These are phyloP conservation scores for Penicillium psychrosexuale DNA, from an alignment of 2,329 filamentous ascomycete genomes.

Conservation along the genomic window DNA sequence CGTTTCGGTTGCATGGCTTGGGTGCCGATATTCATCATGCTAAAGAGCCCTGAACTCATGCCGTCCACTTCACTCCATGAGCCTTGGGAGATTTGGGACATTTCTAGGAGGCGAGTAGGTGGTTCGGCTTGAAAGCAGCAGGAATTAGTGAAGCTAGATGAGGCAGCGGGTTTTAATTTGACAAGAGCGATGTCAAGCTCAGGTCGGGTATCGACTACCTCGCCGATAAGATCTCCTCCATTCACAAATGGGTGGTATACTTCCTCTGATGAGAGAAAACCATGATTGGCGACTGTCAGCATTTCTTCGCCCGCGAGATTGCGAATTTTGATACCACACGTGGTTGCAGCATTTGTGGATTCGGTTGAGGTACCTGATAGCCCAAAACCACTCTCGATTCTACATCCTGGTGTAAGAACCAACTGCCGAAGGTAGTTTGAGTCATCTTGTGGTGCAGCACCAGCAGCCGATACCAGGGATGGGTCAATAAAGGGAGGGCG, in stretches of 20 bases:
- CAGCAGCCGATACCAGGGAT: not conserved
- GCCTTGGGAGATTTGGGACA: not conserved
- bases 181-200: conserved; percentile 10
- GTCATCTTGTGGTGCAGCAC: conserved; percentile 9
- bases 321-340: conserved; percentile 8
- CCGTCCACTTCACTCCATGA: conserved; percentile 13
- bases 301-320: conserved; percentile 6
- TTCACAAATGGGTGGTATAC: conserved; percentile 4
- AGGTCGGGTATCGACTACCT: conserved; percentile 1
- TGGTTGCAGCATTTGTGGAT: conserved; percentile 3
- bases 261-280: not conserved
- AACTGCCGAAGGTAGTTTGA: conserved; percentile 10
- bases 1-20: not conserved
- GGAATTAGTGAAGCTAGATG: conserved; percentile 5
- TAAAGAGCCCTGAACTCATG: conserved; percentile 15
- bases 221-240: conserved; percentile 5
- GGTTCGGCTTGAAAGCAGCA: conserved; percentile 13
- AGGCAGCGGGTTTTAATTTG: conserved; percentile 6
- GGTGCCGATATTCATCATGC: not conserved
- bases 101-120: not conserved
- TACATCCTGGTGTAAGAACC: conserved; percentile 10
- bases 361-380: conserved; percentile 1
- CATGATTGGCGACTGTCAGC: conserved; percentile 9
- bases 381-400: conserved; percentile 7
- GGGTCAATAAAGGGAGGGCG: conserved; percentile 2